Conservation (phyloP, 202 grass and related monocot genomes). For the Sporobolus alterniflorus region DNA sequence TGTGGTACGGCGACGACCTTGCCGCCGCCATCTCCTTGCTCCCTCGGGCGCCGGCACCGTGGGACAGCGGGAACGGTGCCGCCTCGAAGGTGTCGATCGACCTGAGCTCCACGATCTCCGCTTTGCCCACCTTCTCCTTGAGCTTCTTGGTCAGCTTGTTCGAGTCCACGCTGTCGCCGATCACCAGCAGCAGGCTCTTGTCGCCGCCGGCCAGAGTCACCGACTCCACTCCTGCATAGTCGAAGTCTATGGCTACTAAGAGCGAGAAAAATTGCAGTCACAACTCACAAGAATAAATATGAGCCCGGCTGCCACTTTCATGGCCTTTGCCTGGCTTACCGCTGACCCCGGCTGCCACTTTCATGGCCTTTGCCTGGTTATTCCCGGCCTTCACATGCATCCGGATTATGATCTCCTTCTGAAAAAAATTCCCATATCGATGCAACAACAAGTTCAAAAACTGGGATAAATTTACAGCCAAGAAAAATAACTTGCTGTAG, state of each 20-base stretch:
- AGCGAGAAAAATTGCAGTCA: not conserved
- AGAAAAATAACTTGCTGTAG: not conserved
- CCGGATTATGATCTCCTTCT: conserved; percentile 80
- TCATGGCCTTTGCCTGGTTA: conserved; percentile 60
- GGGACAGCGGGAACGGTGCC: not conserved
- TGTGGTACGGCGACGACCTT: conserved; percentile 28
- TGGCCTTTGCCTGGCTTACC: conserved; percentile 59
- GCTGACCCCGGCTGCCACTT: conserved; percentile 44
- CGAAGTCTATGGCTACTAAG: not conserved
- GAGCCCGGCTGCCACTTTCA: conserved; percentile 54
- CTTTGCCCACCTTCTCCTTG: conserved; percentile 53
- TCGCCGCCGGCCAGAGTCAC: conserved; percentile 58
- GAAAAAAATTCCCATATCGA: not conserved
- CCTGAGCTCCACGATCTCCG: conserved; percentile 55
- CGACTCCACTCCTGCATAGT: conserved; percentile 59
- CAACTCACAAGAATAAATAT: conserved; percentile 28
- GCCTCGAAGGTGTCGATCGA: conserved; percentile 48
- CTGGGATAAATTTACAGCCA: not conserved
- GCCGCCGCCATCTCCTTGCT: not conserved
- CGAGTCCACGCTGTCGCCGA: conserved; percentile 61
- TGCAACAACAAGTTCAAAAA: not conserved
- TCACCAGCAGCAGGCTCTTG: conserved; percentile 69
- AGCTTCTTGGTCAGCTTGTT: conserved; percentile 62
- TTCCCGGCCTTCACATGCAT: conserved; percentile 51
- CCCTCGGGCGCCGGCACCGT: not conserved